Base-by-base conservation (phyloP, 305 asterid genomes). In the Salvia sclarea region DNA sequence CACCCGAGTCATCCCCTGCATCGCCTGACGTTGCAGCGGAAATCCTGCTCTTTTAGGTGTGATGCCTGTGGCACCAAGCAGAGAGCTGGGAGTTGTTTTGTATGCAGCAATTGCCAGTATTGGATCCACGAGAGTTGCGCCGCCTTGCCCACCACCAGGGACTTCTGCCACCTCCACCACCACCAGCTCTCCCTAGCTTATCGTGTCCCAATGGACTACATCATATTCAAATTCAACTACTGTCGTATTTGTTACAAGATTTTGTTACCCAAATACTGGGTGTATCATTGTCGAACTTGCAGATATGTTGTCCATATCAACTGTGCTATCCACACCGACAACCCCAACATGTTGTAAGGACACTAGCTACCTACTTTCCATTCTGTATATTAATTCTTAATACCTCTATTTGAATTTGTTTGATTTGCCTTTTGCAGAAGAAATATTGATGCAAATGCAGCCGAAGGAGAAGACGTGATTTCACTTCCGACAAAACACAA, bases 151-250 rank as follows among this genome's bases (percentile, higher is more conserved):
- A 0, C 21, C 30, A 11, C n/a, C 12, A 4, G 0, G 12, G 45
- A 9, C 14, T 8, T 2, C 41, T 7, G 7, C 48, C 28, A 18
- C 41, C 67, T 22, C 44, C 60, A 49, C 49, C 48, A 8, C 60
- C 70, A 65, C 35, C n/a, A 22, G 0, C 70, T 65, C 61, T 65
- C 59, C 7, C 70, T 65, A 1, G 43, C 49, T 6, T 65, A 18
- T 8, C 6, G 38, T 6, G 37, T 65, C 38, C 38, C 70, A 12
- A 11, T 0, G 0, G 45, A 20, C 0, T 49, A 65, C 9, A 7
- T 21, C 49, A 21, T 13, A 6, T 65, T 18, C 13, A 2, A 7
- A 0, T 21, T 8, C 52, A 22, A 2, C 2, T 61, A 2, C 2
- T 61, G 65, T 11, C 2, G 35, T 12, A 5, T 59, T 0, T 61